Conservation (phyloP, 2,329 filamentous ascomycete species). For the Sporothrix curviconia region DNA sequence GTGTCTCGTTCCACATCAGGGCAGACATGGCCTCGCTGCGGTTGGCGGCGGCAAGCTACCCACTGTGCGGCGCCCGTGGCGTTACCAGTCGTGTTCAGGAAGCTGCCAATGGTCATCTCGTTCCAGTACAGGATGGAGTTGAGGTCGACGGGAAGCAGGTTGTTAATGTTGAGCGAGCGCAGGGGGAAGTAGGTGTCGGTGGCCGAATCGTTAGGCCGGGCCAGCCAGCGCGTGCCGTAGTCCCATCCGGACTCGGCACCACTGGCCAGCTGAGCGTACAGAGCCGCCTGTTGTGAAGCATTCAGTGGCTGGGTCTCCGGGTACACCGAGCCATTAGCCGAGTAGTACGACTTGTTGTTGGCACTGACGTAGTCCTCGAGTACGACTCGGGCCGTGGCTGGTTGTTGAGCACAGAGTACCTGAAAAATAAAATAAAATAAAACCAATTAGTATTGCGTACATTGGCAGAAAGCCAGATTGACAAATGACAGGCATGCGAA, state of each 20-base stretch:
- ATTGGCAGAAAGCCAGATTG: no score
- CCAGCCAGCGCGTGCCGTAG: slow-evolving; percentile 54
- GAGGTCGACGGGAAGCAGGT: slow-evolving; percentile 57
- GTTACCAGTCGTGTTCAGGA: slow-evolving; percentile 47
- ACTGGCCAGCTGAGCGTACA: slow-evolving; percentile 58
- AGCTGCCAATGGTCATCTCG: slow-evolving; percentile 51
- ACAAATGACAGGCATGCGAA: not conserved
- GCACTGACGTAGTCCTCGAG: slow-evolving; percentile 59
- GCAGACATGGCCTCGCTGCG: slow-evolving; percentile 57
- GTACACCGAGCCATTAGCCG: slow-evolving; percentile 51
- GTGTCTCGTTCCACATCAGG: slow-evolving; percentile 58
- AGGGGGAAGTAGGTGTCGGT: slow-evolving; percentile 59
- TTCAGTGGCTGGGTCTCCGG: slow-evolving; percentile 44
- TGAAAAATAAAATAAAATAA: slow-evolving; percentile 16
- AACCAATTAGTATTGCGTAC: no score
- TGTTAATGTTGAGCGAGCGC: slow-evolving; percentile 53
- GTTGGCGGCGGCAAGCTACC: slow-evolving; percentile 44
- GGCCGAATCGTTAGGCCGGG: slow-evolving; percentile 50
- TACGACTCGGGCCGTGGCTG: slow-evolving; percentile 63
- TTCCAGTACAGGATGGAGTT: slow-evolving; percentile 64
- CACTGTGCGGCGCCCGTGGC: slow-evolving; percentile 35
- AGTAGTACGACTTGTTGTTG: slow-evolving; percentile 59
- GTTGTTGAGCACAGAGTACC: slow-evolving; percentile 56
- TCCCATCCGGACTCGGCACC: slow-evolving; percentile 63
- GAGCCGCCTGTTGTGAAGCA: slow-evolving; percentile 41